These are phyloP conservation scores for Ogataea corticis DNA, from an alignment of 805 yeast species.

Conservation along the genomic window DNA sequence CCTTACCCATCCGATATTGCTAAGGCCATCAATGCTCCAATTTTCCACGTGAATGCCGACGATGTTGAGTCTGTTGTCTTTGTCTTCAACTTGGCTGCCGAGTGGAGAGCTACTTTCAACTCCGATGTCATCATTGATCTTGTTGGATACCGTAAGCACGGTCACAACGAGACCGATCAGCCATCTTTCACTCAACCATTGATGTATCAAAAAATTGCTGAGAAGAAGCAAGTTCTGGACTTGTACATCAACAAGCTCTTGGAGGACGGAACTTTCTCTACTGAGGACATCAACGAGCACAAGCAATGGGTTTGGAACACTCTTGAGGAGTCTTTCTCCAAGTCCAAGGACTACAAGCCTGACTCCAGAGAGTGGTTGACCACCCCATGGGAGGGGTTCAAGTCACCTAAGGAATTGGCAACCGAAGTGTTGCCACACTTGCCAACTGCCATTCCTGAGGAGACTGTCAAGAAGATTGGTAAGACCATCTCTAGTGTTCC, in stretches of 20 bases:
- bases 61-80: conserved; percentile 92
- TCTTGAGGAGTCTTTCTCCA: conserved; percentile 85
- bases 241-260: conserved; percentile 78
- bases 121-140: conserved; percentile 94
- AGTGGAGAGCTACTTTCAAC: conserved; percentile 97
- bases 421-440: conserved; percentile 93
- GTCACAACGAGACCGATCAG: conserved; percentile 99
- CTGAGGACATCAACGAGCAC: conserved; percentile 91
- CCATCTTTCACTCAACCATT: conserved; percentile 98
- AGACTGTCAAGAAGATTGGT: conserved; percentile 76
- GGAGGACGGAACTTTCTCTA: conserved; percentile 84
- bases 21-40: conserved; percentile 94
- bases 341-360: conserved; percentile 88
- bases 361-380: conserved; percentile 97
- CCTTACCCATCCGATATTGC: conserved; percentile 98
- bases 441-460: conserved; percentile 86
- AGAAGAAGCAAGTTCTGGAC: conserved; percentile 87
- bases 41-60: conserved; percentile 98
- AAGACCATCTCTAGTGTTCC: conserved; percentile 80
- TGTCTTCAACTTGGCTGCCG: conserved; percentile 95
- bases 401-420: conserved; percentile 95
- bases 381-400: conserved; percentile 98
- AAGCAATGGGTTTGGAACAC: conserved; percentile 97
- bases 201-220: conserved; percentile 90
- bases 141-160: conserved; percentile 97